Base-by-base conservation (phyloP, 768 basidiomycete genomes). In the Kwoniella pini region DNA sequence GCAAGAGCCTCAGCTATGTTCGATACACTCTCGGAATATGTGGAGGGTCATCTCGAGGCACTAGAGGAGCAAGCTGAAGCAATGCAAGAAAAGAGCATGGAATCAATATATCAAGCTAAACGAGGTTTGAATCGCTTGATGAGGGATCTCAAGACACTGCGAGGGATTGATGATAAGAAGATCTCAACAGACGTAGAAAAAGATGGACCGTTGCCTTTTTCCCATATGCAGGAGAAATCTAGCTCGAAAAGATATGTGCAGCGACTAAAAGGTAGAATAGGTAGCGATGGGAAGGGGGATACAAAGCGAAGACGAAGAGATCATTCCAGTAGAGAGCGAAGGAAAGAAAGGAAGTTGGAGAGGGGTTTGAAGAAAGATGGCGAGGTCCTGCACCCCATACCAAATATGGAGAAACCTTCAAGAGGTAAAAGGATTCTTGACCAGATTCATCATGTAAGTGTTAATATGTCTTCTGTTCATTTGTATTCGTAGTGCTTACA, bases 381-480 rank as follows among this genome's bases (percentile, higher is more conserved):
- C 1, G 44, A 55, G n/a, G 40, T 55, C 12, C 26, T n/a, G 28
- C 50, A 27, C 17, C 53, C 36, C 7, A 42, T 54, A 13, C 52
- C 53, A 12, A 42, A 51, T 12, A 53, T 53, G 17, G 52, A 61
- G 44, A 48, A 43, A 12, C 36, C 52, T 15, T 61, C 59, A 24
- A 54, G 26, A 39, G 50, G 40, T 12, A 61, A 48, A 27, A 53
- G 39, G 42, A 17, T 64, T 24, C 26, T 58, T 39, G 62, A 64
- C 26, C 44, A 53, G 48, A 28, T 64, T 13, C 62, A 64, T 45
- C 50, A 64, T 50, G 62, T 64, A 52, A 64, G 62, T 64, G 26
- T 38, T 7, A 17, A 22, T 33, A 7, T 45, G 19, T 36, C 49
- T 28, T 3, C 43, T 33, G 45, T 46, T 36, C 7, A n/a, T n/a